Evolutionary conservation across 352 stramenopile species (phyloP).

Genomic region (Phytophthora crassamura): DNA sequence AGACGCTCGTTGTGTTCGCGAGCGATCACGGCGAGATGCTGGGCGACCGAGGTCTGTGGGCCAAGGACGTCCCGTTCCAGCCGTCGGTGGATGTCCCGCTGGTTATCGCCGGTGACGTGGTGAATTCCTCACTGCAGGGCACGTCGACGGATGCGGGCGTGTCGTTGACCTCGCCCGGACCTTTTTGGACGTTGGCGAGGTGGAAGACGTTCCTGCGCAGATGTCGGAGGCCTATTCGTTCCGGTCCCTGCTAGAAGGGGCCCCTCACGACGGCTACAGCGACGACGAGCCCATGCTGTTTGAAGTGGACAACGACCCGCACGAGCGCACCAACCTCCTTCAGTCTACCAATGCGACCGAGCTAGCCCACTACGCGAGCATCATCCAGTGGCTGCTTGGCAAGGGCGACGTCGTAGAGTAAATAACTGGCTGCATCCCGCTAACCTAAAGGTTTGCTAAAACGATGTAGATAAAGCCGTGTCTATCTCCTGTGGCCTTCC

Average conservation of each 20-base stretch:
- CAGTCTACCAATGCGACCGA: slow-evolving; percentile 24
- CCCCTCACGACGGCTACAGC: slow-evolving; percentile 27
- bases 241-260: slow-evolving; percentile 30
- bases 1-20: slow-evolving; percentile 42
- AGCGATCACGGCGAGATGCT: slow-evolving; percentile 48
- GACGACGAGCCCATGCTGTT: slow-evolving; percentile 40
- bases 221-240: slow-evolving; percentile 43
- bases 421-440: not conserved
- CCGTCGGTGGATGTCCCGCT: slow-evolving; percentile 38
- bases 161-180: slow-evolving; percentile 40
- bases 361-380: slow-evolving; percentile 25
- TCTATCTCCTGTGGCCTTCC: no score
- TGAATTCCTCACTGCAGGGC: slow-evolving; percentile 26
- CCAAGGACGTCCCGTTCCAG: slow-evolving; percentile 40
- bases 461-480: not conserved
- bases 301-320: slow-evolving; percentile 39
- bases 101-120: slow-evolving; percentile 36
- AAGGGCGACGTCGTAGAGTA: slow-evolving; percentile 37
- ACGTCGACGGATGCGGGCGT: slow-evolving; percentile 36
- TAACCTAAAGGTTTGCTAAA: no score
- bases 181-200: slow-evolving; percentile 40
- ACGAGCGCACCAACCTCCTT: slow-evolving; percentile 37
- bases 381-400: slow-evolving; percentile 39
- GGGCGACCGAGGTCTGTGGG: slow-evolving; percentile 33
- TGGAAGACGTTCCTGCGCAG: slow-evolving; percentile 30